Base-by-base conservation (phyloP, 352 stramenopile species). In the Phytophthora capsici region DNA sequence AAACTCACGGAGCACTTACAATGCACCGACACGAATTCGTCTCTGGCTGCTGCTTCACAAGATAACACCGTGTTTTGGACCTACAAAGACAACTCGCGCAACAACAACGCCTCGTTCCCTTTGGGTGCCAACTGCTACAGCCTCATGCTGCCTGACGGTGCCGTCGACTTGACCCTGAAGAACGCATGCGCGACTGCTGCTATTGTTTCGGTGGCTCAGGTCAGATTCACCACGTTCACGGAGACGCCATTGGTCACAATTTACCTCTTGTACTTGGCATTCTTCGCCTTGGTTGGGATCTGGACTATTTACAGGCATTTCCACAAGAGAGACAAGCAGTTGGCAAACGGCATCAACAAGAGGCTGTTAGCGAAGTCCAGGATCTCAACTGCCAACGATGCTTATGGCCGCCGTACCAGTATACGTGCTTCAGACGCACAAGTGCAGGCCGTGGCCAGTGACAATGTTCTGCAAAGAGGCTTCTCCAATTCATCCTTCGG, bases 91-190 rank as follows among this genome's bases (percentile, higher is more conserved):
- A 86, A 83, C 38, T 44, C 56, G 16, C 71, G 65, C 46, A 86
- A 85, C 60, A 85, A 82, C 48, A 85, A 85, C 36, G 77, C 77
- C 6, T 68, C 62, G 14, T 86, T 86, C 49, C 77, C 77, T 10
- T 59, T 82, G 26, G 75, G 73, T 19, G 71, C 74, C 4, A 59
- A 46, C 12, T 85, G 76, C 66, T 67, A 63, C 17, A 78, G 62
- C 9, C 20, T 78, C 47, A 78, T 73, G 45, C 45, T 38, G 28
- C 25, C 9, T 25, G 45, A 54, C 28, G 46, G 46, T 19, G n/a
- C 46, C 0, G 48, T 56, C 22, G 32, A 56, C 14, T 45, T n/a
- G 20, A 19, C 45, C 16, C 13, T 56, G 32, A 56, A 45, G 48
- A 34, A 30, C n/a, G 13, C 48, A 0, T 56, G 48, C 14, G 23